Base-by-base conservation (phyloP, 768 basidiomycete species). In the Hemileccinum rubropunctum region DNA sequence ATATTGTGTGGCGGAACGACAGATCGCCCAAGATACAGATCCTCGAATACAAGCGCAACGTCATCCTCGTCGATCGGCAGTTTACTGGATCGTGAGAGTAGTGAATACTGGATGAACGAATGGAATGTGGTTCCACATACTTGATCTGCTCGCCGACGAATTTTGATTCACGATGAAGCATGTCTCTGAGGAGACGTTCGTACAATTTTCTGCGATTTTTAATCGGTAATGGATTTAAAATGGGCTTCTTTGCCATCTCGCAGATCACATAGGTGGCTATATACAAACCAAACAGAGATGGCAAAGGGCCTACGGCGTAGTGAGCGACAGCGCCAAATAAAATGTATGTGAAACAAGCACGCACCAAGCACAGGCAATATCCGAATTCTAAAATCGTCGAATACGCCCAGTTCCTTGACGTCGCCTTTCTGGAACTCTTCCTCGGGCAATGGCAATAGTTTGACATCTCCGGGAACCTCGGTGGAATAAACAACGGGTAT, bases 401-500 rank as follows among this genome's bases (percentile, higher is more conserved):
- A 88, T 6, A 86, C 86, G 15, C 88, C 83, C 7, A 98, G 77
- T 69, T 98, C 94, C 58, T 89, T 86, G 11, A 98, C 87, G 13
- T 83, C 72, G 3, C 95, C 97, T 65, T 88, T 92, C 58, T 86
- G 73, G 65, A 94, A 95, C 68, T 98, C 94, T 57, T 93, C 90
- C 50, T 97, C 92, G 0, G 91, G 81, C 0, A 98, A 75, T 3
- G 95, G 97, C 11, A 98, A 79, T 3, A 98, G 75, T 58, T 88
- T 88, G 47, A 98, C 82, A 51, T 94, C 86, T 3, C 87, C 78
- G 0, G 93, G 93, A 8, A 91, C 88, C 67, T 98, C 97, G 11
- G 95, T 97, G 4, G 93, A 95, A 70, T 95, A 98, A 11, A 98
- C 92, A 11, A 95, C 93, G 6, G 91, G 88, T 47, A 89, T 88